Evolutionary conservation across 768 basidiomycete species (phyloP).

Genomic region (Naganishia onofrii): DNA sequence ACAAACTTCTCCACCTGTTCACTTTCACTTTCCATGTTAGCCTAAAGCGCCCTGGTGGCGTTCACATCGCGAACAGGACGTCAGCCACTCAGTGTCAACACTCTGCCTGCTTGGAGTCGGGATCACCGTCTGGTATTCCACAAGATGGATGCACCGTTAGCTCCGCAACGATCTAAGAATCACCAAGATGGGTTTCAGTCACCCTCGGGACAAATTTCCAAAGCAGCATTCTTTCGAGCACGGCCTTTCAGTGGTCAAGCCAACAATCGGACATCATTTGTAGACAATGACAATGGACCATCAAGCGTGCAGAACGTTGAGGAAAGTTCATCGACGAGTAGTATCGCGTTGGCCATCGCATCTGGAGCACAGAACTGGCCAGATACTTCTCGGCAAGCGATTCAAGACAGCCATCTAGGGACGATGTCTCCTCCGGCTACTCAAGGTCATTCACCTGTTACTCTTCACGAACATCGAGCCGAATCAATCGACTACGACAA

Average conservation of each 20-base stretch:
- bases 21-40: neutral
- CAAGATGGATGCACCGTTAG: slow-evolving; percentile 17
- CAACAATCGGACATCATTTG: neutral
- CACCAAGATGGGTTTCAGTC: slow-evolving; percentile 26
- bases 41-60: too few species aligned
- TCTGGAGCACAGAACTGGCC: neutral
- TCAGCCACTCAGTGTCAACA: neutral
- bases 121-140: neutral
- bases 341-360: neutral
- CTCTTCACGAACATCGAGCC: neutral
- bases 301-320: neutral
- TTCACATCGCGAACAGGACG: too few species aligned
- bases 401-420: neutral
- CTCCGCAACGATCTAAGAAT: slow-evolving; percentile 18
- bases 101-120: neutral
- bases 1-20: neutral
- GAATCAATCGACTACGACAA: neutral
- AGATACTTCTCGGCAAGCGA: neutral
- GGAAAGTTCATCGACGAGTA: neutral
- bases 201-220: slow-evolving; percentile 43
- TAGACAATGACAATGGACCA: neutral
- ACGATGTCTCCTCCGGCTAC: slow-evolving; percentile 24
- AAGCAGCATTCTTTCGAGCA: slow-evolving; percentile 51
- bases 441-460: slow-evolving; percentile 25
- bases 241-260: neutral